Evolutionary conservation across 495 filamentous ascomycete genomes (phyloP), one percentile per base, ranked within the genome.

Genomic region (Hypoxylon subgilvum): DNA sequence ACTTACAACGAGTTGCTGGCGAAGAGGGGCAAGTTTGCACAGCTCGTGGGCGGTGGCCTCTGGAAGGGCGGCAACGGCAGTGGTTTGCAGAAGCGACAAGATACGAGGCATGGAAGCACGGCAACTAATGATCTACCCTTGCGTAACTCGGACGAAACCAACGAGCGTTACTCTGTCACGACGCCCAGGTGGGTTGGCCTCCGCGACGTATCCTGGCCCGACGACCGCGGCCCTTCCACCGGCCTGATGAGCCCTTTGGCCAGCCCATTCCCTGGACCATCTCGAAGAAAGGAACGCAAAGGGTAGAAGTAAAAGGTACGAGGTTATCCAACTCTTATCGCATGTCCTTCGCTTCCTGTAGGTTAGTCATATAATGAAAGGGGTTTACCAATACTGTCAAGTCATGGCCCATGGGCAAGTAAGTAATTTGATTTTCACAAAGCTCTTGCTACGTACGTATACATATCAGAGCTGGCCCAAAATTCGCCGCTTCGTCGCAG

Each of bases 1-100:
- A 44, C 68, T 4, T 92, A 86, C 69, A 65, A 79, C 13, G 77
- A 79, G 47, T 65, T 94, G 65, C 45, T 75, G 0, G 45, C 16
- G 31, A 65, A 16, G 42, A 65, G 57, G 8, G 74, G 72, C 0
- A 59, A 57, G 56, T 76, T 79, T 52, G 59, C 64, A 1, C 65
- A 56, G 40, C 57, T 78, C 8, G 58, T 77, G 23, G 69, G 67
- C 14, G 73, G 67, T 17, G 73, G 69, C 18, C 28, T 61, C 4
- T 74, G 74, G 69, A 65, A 56, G 22, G 67, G 53, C 3, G 13
- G 6, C 12, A 16, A 35, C 4, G 38, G 13, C 6, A 16, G 27
- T 22, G 32, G 17, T 3, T 18, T n/a, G 8, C 10, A 16, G 10
- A 23, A 31, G 6, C 7, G 12, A 5, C 30, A 23, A 16, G 32